Percentiles rank a stretch among this genome's conserved stretches.
Conservation (phyloP, 2,329 filamentous ascomycete genomes). For the Aspergillus pseudoterreus region DNA sequence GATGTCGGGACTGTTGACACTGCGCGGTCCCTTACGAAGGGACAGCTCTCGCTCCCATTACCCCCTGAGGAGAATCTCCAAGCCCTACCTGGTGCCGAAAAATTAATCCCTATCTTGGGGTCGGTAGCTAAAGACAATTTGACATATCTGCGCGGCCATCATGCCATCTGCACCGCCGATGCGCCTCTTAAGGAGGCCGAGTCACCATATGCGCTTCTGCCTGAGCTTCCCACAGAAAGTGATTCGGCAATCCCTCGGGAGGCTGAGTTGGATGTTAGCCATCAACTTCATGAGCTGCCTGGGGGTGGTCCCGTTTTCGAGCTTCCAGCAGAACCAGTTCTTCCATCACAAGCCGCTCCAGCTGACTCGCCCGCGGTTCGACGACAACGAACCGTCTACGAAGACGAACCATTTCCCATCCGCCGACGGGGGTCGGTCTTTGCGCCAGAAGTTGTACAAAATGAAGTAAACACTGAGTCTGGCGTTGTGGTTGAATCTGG, state of each 20-base stretch:
- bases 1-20: conserved; percentile 51
- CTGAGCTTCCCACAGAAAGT: conserved; percentile 31
- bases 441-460: conserved; percentile 43
- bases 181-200: conserved; percentile 28
- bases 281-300: conserved; percentile 35
- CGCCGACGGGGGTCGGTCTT: conserved; percentile 41
- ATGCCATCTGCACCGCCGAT: conserved; percentile 51
- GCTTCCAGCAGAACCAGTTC: conserved; percentile 33
- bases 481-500: not conserved
- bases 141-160: conserved; percentile 54
- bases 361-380: not conserved
- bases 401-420: conserved; percentile 30
- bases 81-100: conserved; percentile 50
- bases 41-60: conserved; percentile 7
- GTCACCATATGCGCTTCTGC: conserved; percentile 23
- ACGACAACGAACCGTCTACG: conserved; percentile 3
- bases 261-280: conserved; percentile 26
- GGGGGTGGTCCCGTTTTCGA: conserved; percentile 33
- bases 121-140: conserved; percentile 46
- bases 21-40: conserved; percentile 22
- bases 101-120: conserved; percentile 50
- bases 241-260: conserved; percentile 19
- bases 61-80: conserved; percentile 9
- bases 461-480: conserved; percentile 2
- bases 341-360: conserved; percentile 1